Conservation (phyloP, 75 land plant species). For the Chamaecyparis obtusa region DNA sequence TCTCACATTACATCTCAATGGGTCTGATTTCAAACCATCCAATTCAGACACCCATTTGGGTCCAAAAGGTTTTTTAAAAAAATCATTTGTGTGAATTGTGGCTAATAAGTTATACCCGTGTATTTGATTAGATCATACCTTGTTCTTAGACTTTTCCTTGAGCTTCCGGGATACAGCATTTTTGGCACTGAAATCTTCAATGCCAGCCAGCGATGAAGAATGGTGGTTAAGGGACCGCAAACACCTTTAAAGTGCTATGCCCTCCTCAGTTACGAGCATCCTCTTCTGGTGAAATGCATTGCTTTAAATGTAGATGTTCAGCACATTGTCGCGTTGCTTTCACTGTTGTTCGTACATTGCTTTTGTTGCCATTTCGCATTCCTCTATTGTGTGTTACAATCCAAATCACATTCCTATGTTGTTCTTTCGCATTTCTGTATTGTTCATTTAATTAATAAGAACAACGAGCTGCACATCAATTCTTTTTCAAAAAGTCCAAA, state of each 20-base stretch:
- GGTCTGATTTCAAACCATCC: slow-evolving; percentile 6
- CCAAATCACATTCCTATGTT: too few species aligned
- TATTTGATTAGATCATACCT: slow-evolving; percentile 31
- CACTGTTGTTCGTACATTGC: background rate
- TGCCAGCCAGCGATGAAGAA: slow-evolving; percentile 26
- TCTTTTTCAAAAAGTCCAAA: too few species aligned
- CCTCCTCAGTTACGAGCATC: background rate
- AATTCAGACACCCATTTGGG: slow-evolving; percentile 8
- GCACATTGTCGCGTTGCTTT: background rate
- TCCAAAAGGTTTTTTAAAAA: background rate
- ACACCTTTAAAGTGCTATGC: background rate
- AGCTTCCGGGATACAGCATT: slow-evolving; percentile 73
- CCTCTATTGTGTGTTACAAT: too few species aligned
- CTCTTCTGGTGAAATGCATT: background rate
- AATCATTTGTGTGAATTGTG: background rate
- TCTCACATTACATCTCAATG: background rate
- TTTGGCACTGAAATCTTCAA: slow-evolving; percentile 55
- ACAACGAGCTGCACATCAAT: too few species aligned
- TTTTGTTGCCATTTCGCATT: too few species aligned
- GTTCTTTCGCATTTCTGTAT: too few species aligned
- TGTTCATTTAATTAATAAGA: too few species aligned
- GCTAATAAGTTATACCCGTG: slow-evolving; percentile 8
- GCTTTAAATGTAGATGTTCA: background rate
- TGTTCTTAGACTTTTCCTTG: slow-evolving; percentile 75
- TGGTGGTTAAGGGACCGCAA: background rate